Base-by-base conservation (phyloP, 116 monocot species). In the Cymodocea nodosa region DNA sequence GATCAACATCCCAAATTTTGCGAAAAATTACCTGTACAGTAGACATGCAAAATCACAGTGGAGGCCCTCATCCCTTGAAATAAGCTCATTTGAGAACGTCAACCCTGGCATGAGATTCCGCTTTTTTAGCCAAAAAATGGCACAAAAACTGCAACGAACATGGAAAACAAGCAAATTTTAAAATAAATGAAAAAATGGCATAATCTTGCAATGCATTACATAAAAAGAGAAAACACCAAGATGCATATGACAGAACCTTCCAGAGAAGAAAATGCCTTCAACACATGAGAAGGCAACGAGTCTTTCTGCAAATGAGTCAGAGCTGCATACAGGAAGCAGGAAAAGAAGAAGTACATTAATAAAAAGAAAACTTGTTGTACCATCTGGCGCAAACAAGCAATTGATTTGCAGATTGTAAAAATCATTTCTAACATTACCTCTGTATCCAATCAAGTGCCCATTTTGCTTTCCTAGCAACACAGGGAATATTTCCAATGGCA, bases 51-150 rank as follows among this genome's bases (percentile, higher is more conserved):
- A 92, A 44, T 92, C 87, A 60, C 87, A 87, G 76, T 87, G 83
- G 2, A 87, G 72, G 5, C 94, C 94, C 66, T 94, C 94, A 73
- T 94, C 89, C 4, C 94, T 77, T 19, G 89, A 94, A 60, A 94
- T 93, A 60, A 93, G 80, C 68, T 89, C 93, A 65, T 93, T 93
- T 50, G 93, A 86, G 76, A 93, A 93, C 30, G 93, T 86, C 22
- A 93, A 77, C 0, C 93, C 93, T 0, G 89, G 89, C 89, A 89
- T 94, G 0, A 94, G 70, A 1, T 89, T 89, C 1, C 94, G 70
- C 69, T 94, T 94, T 70, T 94, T 94, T 39, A 94, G 84, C 94
- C 94, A 94, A 68, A 94, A 94, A 53, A 94, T 89, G 48, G 94
- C 73, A 60, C 89, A 93, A 76, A 93, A 93, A 37, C 37, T 37